Conservation (phyloP, 345 rosid species). For the Hypericum perforatum region DNA sequence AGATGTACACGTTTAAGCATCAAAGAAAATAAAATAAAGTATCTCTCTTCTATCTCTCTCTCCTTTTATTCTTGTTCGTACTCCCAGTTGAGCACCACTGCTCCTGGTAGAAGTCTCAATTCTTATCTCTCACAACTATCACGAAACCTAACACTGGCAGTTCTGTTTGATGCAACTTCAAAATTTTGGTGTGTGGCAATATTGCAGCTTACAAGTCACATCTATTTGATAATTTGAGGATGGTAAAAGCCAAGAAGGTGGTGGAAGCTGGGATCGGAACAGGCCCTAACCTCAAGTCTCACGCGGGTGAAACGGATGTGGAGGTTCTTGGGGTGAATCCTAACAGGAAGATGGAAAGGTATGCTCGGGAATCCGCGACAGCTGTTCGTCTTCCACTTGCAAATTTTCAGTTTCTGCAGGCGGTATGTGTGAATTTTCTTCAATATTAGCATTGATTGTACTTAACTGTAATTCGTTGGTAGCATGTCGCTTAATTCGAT, state of each 20-base stretch:
- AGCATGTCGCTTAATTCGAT: too few relatives aligned
- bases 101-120: too few relatives aligned
- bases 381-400: conserved; percentile 47
- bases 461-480: too few relatives aligned
- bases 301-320: conserved; percentile 32
- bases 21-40: too few relatives aligned
- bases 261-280: conserved; percentile 86
- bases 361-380: conserved; percentile 46
- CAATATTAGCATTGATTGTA: too few relatives aligned
- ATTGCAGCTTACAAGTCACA: conserved; percentile 48
- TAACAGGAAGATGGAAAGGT: conserved; percentile 59
- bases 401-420: conserved; percentile 55
- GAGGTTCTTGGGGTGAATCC: conserved; percentile 72
- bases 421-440: conserved; percentile 30
- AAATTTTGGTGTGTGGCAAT: conserved; percentile 22
- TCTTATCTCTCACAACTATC: too few relatives aligned
- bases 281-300: conserved; percentile 73
- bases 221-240: conserved; percentile 42
- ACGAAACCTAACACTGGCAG: too few relatives aligned
- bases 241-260: conserved; percentile 46
- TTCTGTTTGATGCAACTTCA: background rate
- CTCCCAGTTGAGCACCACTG: too few relatives aligned
- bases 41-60: too few relatives aligned
- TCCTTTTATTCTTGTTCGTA: too few relatives aligned
- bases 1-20: too few relatives aligned